These are phyloP conservation scores for Pseudoscleropodium purum DNA, from an alignment of 225 moss, liverwort and hornwort species.

Conservation along the genomic window DNA sequence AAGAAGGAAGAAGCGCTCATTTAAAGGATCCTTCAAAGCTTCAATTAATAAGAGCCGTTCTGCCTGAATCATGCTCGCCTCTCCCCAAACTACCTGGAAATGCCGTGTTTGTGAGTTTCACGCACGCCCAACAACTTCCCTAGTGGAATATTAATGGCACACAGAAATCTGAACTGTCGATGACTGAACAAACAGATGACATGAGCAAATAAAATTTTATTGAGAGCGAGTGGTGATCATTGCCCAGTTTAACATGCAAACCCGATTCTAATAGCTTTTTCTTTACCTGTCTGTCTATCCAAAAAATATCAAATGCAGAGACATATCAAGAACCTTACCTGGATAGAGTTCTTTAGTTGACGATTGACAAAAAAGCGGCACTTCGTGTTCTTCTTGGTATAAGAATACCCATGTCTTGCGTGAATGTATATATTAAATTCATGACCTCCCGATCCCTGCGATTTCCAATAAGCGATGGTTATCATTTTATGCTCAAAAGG, in stretches of 20 bases:
- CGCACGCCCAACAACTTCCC: background rate
- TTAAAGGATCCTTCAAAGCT: slow-evolving; percentile 75
- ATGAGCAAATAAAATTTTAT: background rate
- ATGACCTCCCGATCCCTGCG: slow-evolving; percentile 30
- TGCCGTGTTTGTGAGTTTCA: background rate
- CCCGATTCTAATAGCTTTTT: background rate
- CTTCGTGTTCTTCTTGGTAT: slow-evolving; percentile 31
- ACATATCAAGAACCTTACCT: background rate
- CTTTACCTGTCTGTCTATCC: background rate
- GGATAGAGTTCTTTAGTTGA: slow-evolving; percentile 38
- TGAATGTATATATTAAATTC: slow-evolving; percentile 45
- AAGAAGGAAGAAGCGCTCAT: slow-evolving; percentile 79
- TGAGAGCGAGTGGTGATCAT: background rate
- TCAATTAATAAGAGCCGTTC: slow-evolving; percentile 64
- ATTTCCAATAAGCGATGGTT: background rate
- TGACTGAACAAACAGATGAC: background rate
- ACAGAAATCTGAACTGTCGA: background rate
- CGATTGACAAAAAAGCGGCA: slow-evolving; percentile 35
- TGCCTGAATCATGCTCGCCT: slow-evolving; percentile 92
- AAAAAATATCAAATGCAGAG: background rate
- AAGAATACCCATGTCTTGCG: slow-evolving; percentile 43
- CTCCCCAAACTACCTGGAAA: slow-evolving; percentile 95
- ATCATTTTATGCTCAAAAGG: background rate
- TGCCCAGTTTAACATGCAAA: background rate
- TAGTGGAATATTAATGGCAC: background rate